Evolutionary conservation across 1,139 yeast genomes (phyloP), one percentile per base, ranked within the genome.

Genomic region (Zygosaccharomyces sapae): DNA sequence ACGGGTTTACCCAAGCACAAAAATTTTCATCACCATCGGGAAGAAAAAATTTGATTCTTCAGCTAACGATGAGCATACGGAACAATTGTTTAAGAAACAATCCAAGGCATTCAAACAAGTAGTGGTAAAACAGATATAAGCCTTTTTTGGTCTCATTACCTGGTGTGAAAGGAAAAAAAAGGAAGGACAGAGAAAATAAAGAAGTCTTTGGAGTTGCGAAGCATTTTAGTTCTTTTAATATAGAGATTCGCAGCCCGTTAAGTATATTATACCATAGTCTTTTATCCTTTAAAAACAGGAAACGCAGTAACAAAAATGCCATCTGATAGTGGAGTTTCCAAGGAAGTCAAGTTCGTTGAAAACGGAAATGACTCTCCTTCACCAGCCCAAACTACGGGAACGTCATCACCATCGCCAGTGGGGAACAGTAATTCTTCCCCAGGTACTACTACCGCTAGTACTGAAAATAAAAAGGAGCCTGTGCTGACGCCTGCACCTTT

Each of bases 401-500:
- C 27, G 24, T 8, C 30, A 27, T 16, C 22, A 13, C 13, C 43
- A 20, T 19, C 46, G 2, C 13, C 43, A 43, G 52, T 44, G 22
- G 44, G 49, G 24, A 38, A 57, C 20, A 47, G 55, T 31, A 45
- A 58, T 35, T 51, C 54, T 33, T 49, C 53, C 30, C 45, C 61
- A 12, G 43, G 57, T 31, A 37, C 56, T 38, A 40, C 52, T 35
- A 50, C 43, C 18, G 19, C 47, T 50, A 37, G 44, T 50, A 41
- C 45, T 43, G 45, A 43, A 39, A 45, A 51, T 45, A 55, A 56
- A 36, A 51, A 53, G 45, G 56, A 52, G 44, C 55, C 55, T 25
- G 62, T 70, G 18, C 72, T 83, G 58, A 81, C 86, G 12, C 90
- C 90, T 5, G 94, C 94, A 40, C 92, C 92, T 7, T 77, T 83